Evolutionary conservation across 306 rosid species (phyloP).

Genomic region (Citrullus mucosospermus): DNA sequence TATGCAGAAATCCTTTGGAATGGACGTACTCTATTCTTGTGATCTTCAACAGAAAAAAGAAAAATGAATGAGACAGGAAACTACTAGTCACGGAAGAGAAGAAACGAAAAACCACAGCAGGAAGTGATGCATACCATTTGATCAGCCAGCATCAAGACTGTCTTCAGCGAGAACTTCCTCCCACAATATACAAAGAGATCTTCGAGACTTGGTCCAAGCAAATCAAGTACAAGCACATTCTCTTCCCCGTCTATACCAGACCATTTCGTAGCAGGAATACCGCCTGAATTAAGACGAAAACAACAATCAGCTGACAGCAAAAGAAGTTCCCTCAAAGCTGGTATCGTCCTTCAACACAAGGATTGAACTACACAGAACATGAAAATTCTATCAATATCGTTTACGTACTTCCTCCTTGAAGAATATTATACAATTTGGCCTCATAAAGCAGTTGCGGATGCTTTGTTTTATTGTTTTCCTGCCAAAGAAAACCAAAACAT

Average conservation of each 20-base stretch:
- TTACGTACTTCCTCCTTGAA: constrained; percentile 93
- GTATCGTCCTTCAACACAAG: not conserved
- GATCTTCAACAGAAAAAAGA: constrained; percentile 26
- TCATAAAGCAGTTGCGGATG: constrained; percentile 90
- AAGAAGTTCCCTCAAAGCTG: not conserved
- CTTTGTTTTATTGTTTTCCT: constrained; percentile 87
- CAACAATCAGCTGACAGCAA: not conserved
- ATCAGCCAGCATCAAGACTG: constrained; percentile 86
- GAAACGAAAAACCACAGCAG: not conserved
- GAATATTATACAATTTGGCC: constrained; percentile 77
- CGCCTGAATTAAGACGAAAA: constrained; percentile 30
- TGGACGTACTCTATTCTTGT: constrained; percentile 83
- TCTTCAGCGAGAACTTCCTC: constrained; percentile 70
- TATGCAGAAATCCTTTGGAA: constrained; percentile 87
- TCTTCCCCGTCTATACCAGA: constrained; percentile 75
- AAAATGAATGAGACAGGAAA: not conserved
- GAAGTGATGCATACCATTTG: constrained; percentile 53
- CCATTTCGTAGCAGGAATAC: constrained; percentile 75
- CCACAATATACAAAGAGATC: constrained; percentile 89
- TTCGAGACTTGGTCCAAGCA: constrained; percentile 89
- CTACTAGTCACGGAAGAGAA: not conserved
- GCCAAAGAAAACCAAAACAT: constrained; percentile 15
- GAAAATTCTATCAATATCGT: not conserved
- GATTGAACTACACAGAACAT: not conserved
- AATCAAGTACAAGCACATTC: constrained; percentile 73